Conservation (phyloP, 257 asterid species). For the Nicotiana obtusifolia region DNA sequence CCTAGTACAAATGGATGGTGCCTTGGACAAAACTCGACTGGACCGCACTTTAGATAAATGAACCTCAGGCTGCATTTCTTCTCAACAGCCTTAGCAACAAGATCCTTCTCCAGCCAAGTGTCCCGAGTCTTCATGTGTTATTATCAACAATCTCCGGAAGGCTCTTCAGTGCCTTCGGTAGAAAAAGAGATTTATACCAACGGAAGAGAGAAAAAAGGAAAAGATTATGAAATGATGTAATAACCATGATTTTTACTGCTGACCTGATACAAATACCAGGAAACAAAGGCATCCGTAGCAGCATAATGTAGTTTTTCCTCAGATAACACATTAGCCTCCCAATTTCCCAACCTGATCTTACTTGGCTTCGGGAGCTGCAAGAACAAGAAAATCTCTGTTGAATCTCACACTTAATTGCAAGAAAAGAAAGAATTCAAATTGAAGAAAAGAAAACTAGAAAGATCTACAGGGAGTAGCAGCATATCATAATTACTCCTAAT, state of each 20-base stretch:
- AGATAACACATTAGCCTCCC: constrained; percentile 75
- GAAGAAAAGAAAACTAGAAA: neutral
- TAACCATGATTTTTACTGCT: neutral
- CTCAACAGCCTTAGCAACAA: neutral
- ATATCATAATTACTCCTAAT: neutral
- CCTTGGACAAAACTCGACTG: neutral
- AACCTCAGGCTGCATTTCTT: neutral
- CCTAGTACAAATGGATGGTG: neutral
- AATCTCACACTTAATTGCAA: neutral
- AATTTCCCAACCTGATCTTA: constrained; percentile 68
- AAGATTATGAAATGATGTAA: neutral
- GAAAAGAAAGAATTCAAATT: neutral
- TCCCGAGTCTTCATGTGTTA: constrained; percentile 16
- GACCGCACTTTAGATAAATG: neutral
- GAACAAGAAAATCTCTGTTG: constrained; percentile 16
- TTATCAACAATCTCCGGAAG: constrained; percentile 40
- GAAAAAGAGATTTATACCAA: neutral
- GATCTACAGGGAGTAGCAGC: neutral
- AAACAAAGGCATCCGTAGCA: constrained; percentile 83
- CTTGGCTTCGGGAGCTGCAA: constrained; percentile 84
- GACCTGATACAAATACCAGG: constrained; percentile 89
- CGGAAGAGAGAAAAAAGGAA: neutral
- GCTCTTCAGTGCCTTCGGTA: constrained; percentile 48
- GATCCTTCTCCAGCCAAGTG: constrained; percentile 10
- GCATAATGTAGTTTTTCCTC: constrained; percentile 65